phyloP scores from a whole-genome alignment of 2,329 filamentous ascomycete species.

The Lachnellula cervina region DNA sequence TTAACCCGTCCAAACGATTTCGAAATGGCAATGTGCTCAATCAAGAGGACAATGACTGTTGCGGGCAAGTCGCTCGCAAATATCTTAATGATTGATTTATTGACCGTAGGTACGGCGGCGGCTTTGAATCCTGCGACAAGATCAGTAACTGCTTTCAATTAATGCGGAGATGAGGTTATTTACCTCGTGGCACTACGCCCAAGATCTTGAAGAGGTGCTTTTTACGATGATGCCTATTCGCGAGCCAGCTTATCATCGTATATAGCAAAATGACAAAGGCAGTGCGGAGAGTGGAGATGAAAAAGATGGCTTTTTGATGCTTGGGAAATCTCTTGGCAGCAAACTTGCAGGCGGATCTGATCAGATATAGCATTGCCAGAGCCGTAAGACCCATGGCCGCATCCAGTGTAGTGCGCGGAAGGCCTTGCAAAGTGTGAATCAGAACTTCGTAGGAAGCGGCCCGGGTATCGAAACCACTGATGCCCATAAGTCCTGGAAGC shows the following conservation, averaged over 20 bases:
- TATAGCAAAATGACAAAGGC: slow-evolving; percentile 90
- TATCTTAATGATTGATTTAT: slow-evolving; percentile 58
- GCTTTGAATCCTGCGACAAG: slow-evolving; percentile 65
- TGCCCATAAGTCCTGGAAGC: slow-evolving; percentile 74
- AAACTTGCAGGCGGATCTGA: slow-evolving; percentile 61
- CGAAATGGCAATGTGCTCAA: slow-evolving; percentile 95
- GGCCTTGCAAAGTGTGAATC: slow-evolving; percentile 73
- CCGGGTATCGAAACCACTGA: slow-evolving; percentile 63
- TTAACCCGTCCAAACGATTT: slow-evolving; percentile 96
- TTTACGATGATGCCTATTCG: slow-evolving; percentile 63
- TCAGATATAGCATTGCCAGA: slow-evolving; percentile 69
- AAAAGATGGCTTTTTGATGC: slow-evolving; percentile 75
- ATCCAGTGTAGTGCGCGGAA: slow-evolving; percentile 65
- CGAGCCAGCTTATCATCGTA: slow-evolving; percentile 82
- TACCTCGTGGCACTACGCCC: slow-evolving; percentile 70
- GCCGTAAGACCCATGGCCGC: slow-evolving; percentile 86
- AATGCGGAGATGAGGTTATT: slow-evolving; percentile 12
- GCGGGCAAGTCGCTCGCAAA: slow-evolving; percentile 74
- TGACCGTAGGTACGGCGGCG: slow-evolving; percentile 67
- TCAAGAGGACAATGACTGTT: slow-evolving; percentile 87
- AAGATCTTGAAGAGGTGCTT: slow-evolving; percentile 71
- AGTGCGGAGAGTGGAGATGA: slow-evolving; percentile 83
- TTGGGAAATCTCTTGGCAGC: slow-evolving; percentile 65
- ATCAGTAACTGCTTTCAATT: neutral
- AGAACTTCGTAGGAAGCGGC: slow-evolving; percentile 77